Evolutionary conservation across 139 green algal species (phyloP), one percentile per base, ranked within the genome.

Genomic region (Chlorella vulgaris): DNA sequence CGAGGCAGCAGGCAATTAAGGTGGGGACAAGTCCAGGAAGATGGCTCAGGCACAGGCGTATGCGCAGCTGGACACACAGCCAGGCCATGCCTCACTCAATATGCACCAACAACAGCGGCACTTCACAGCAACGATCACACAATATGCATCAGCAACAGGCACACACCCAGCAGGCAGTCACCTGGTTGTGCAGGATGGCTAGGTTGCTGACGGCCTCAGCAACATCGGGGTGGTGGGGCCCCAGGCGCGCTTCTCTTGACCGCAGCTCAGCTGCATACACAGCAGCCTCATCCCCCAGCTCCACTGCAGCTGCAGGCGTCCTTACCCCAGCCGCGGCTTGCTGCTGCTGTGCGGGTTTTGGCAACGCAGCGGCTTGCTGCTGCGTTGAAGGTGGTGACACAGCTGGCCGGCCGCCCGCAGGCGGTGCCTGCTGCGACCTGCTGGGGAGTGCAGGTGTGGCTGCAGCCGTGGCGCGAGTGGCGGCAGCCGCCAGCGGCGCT

Each of bases 141-240:
- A 19, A 51, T 8, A 69, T 68, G 35, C 66, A 74, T 26, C 24
- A 35, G 7, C 33, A 39, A 13, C 70, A 10, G 1, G 22, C 6
- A 47, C 79, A 43, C 81, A 93, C 69, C 6, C 69, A 47, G 35
- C 22, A n/a, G 28, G 21, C 1, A 15, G 42, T 22, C 47, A 76
- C 71, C 61, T 83, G 89, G 78, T 92, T 97, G 85, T 96, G 89
- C 53, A 97, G 51, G 65, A 96, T 95, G 31, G 94, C 95, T 29
- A 98, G 89, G 82, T 98, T 95, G 81, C 68, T 89, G 60, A 92
- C 86, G 24, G 73, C 85, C 78, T 96, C 92, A 0, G 93, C 93
- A 28, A 97, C 91, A 28, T 90, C 86, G 13, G 88, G 89, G 81
- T 96, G 92, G 50, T 85, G 35, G 35, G 80, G 73, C 53, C 86